Evolutionary conservation across 2,329 filamentous ascomycete species (phyloP), one percentile per base, ranked within the genome.

Genomic region (Xylariaceae sp.): DNA sequence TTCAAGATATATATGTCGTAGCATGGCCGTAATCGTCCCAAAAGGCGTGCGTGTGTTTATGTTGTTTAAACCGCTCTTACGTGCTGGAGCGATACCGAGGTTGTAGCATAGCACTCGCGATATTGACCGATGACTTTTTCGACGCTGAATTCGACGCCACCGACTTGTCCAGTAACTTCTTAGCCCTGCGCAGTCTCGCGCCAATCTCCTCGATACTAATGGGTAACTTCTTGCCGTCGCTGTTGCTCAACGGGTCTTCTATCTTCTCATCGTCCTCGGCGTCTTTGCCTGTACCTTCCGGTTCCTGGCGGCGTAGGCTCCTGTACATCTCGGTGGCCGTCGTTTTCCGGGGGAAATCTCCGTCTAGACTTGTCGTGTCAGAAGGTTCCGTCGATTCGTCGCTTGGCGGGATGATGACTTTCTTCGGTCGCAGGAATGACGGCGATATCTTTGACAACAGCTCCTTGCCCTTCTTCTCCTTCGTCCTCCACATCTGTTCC

Each of bases 291-390:
- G 30, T 11, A 13, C n/a, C 51, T 7, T 53, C 51, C 9, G 45
- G 13, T 10, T 15, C 11, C 10, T 23, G 49, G 6, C 15, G 23
- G 4, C 61, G 58, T 9, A 61, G 53, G n/a, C 13, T 49, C 9
- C 35, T 9, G 42, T 64, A 64, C 63, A 64, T 64, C n/a, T 64
- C 57, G 39, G 63, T 64, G 7, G 54, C 51, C 10, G 10, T 17
- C 3, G 10, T n/a, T 15, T 35, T 49, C 39, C 48, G 30, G 5
- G 30, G 18, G 10, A 11, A 4, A 1, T 15, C 30, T 34, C 6
- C 47, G 42, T 45, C 47, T 30, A 10, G 11, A 4, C 11, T 8
- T 13, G 47, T 34, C 23, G 47, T 34, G 10, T 3, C 56, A 17
- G 42, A 30, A 18, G 39, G 35, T 17, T 49, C 53, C 35, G 15